A percentile compares a stretch with the other conserved stretches of the same genome.
These are phyloP conservation scores for Kluyveromyces starmeri DNA, from an alignment of 805 yeast species.

Conservation along the genomic window DNA sequence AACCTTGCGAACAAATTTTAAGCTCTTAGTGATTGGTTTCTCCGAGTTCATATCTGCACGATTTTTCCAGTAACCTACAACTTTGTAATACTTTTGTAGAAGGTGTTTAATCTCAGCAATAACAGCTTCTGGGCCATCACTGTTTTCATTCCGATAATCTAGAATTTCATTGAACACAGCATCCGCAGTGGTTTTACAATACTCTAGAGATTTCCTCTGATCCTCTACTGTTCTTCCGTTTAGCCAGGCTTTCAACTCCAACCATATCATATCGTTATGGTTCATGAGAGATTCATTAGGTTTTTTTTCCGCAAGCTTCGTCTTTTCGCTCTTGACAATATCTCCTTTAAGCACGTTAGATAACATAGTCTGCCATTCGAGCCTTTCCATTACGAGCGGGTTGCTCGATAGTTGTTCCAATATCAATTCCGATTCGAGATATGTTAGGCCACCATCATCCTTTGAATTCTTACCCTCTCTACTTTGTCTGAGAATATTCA, in stretches of 20 bases:
- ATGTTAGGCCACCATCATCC: background rate
- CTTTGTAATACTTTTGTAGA: constrained; percentile 52
- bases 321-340: constrained; percentile 84
- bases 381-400: constrained; percentile 53
- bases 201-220: constrained; percentile 59
- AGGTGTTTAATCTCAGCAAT: constrained; percentile 44
- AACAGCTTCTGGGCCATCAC: constrained; percentile 31
- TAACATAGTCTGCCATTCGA: constrained; percentile 95
- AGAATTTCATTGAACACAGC: constrained; percentile 59
- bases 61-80: constrained; percentile 74
- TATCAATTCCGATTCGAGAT: constrained; percentile 2
- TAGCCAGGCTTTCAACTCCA: constrained; percentile 75
- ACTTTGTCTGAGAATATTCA: constrained; percentile 1
- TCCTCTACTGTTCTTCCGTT: constrained; percentile 74
- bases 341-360: constrained; percentile 89
- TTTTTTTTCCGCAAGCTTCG: constrained; percentile 49
- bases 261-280: constrained; percentile 70
- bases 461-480: background rate
- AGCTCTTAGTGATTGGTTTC: constrained; percentile 59
- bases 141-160: constrained; percentile 48
- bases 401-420: constrained; percentile 20
- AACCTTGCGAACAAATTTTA: constrained; percentile 53
- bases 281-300: constrained; percentile 37
- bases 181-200: constrained; percentile 65
- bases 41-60: constrained; percentile 68